phyloP scores from a whole-genome alignment of 805 yeast genomes.

The Kodamaea kaohsiungensis region DNA sequence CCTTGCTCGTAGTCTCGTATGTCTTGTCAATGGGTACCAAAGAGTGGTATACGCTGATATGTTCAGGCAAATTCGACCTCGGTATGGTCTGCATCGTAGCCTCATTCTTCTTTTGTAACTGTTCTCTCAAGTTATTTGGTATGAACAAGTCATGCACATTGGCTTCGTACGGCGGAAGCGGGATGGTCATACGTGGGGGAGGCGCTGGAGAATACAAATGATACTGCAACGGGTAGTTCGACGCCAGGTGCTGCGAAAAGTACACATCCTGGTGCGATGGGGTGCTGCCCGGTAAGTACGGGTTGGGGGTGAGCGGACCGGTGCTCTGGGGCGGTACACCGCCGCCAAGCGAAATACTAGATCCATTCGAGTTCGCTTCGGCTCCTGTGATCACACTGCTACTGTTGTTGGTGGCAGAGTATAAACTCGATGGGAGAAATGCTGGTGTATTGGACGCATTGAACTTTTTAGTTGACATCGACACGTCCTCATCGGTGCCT shows the following conservation, averaged over 20 bases:
- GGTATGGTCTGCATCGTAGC: slow-evolving; percentile 72
- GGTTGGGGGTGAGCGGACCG: slow-evolving; percentile 16
- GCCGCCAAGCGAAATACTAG: slow-evolving; percentile 5
- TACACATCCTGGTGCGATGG: slow-evolving; percentile 21
- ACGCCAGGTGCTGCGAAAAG: slow-evolving; percentile 19
- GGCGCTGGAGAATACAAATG: slow-evolving; percentile 91
- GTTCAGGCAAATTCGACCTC: slow-evolving; percentile 52
- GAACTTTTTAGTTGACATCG: slow-evolving; percentile 24
- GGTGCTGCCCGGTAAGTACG: slow-evolving; percentile 20
- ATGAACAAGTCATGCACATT: slow-evolving; percentile 70
- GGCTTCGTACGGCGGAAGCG: slow-evolving; percentile 70
- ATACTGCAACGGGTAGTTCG: slow-evolving; percentile 62
- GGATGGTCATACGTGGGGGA: slow-evolving; percentile 65
- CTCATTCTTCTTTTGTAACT: slow-evolving; percentile 70
- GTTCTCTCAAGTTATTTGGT: slow-evolving; percentile 69
- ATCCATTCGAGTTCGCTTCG: slow-evolving; percentile 6
- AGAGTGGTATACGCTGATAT: slow-evolving; percentile 69
- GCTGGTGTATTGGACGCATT: slow-evolving; percentile 40
- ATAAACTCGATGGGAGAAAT: slow-evolving; percentile 33
- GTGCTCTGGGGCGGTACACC: not conserved
- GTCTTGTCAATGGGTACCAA: slow-evolving; percentile 73
- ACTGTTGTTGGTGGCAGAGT: slow-evolving; percentile 1
- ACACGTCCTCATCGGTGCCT: not conserved
- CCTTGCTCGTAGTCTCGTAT: slow-evolving; percentile 31
- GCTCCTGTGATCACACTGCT: not conserved